Base-by-base conservation (phyloP, 2,329 filamentous ascomycete species). In the Trichoderma brevicompactum region DNA sequence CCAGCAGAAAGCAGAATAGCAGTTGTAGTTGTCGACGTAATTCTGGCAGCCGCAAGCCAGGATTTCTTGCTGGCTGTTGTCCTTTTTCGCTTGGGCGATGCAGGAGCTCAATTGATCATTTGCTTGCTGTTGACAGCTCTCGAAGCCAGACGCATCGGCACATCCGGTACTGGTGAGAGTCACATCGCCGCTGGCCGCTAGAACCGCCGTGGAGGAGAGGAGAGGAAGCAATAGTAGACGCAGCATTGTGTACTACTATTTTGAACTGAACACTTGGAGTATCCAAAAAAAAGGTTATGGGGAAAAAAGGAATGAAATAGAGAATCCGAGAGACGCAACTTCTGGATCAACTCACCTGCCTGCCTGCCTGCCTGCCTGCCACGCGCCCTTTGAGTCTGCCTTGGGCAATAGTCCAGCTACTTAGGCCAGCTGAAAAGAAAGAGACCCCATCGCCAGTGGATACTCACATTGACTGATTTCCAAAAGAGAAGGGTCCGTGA, bases 1-100 rank as follows among this genome's bases (percentile, higher is more conserved):
- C 77, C 77, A 79, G 70, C 76, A 79, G 23, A 70, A 69, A 32
- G 74, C 68, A 2, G 76, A 73, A 71, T 78, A 78, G 71, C 77
- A 78, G 63, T 78, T 77, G 65, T 75, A 69, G 48, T 69, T 72
- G 28, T 69, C 65, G 36, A 68, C 67, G 52, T 72, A 72, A 64
- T 70, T 65, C 9, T 65, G 64, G 55, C 73, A 75, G 0, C 69
- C 69, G 36, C 73, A 74, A 7, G 65, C 69, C 15, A 69, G 40
- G 17, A 65, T 34, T 44, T 68, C 68, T n/a, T 61, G 10, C 28
- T 72, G 65, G 43, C 59, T 68, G 15, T 61, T 62, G 63, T 70
- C 68, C 38, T 65, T 66, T 0, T 67, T 59, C 2, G 70, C 67
- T 3, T 66, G 61, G 15, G 65, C 66, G 1, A 71, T 54, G 40